Evolutionary conservation across 2,329 filamentous ascomycete species (phyloP), one percentile per base, ranked within the genome.

Genomic region (Apiospora malaysiana): DNA sequence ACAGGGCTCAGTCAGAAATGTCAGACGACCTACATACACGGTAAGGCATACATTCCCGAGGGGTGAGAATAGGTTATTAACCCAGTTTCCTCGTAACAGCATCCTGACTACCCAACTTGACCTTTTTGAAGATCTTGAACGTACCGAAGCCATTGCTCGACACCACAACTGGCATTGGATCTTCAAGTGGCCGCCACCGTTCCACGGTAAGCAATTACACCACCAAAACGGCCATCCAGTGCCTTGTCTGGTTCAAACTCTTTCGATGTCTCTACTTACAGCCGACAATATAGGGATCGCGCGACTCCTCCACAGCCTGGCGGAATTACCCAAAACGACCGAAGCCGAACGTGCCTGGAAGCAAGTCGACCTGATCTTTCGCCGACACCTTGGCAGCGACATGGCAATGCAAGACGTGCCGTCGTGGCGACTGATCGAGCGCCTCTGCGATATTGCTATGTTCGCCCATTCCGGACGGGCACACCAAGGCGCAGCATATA

Each of bases 401-500:
- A 70, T 74, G 5, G 68, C 65, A 43, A 74, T 74, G 71, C 70
- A 70, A 18, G 70, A 71, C 0, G 68, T 74, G 2, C 71, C 73
- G 9, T 68, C 73, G 14, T 75, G 73, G 73, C 63, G 73, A 1
- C 71, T 73, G 6, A 69, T 75, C 32, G 73, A 75, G 66, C 68
- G 69, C 16, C 70, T 75, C 0, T 74, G 73, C 69, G 73, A 75
- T 45, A 72, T 74, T 27, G 73, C 73, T 14, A 75, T 75, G 71
- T 66, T 66, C n/a, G 69, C 71, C 68, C 73, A 74, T 42, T 68
- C 70, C 18, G 51, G 32, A 18, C 45, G 27, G 46, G 67, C 8
- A 2, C 67, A 68, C 10, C 67, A 27, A 40, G 67, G 67, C 32
- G 14, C 46, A n/a, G 67, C 32, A 10, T 68, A 68, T 27, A 49